A percentile compares a stretch with the other conserved stretches of the same genome.
phyloP scores from a whole-genome alignment of 768 basidiomycete genomes.

The Mycena vulgaris region DNA sequence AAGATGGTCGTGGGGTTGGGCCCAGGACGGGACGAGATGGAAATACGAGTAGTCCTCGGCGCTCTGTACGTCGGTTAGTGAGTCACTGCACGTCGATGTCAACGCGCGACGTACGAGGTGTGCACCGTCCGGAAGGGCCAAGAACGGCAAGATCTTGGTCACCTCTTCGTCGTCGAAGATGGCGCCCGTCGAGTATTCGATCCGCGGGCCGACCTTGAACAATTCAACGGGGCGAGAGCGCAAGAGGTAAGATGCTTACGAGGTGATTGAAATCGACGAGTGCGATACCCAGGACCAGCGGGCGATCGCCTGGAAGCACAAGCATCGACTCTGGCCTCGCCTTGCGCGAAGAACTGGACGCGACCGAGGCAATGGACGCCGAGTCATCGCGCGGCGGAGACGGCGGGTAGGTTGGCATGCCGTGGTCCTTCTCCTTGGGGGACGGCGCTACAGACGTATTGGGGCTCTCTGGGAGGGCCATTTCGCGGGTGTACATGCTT shows the following conservation, averaged over 20 bases:
- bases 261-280: conserved; percentile 97
- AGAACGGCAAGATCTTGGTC: conserved; percentile 89
- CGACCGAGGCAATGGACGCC: conserved; percentile 74
- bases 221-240: conserved; percentile 33
- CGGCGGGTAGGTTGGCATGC: conserved; percentile 74
- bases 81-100: conserved; percentile 24
- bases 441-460: conserved; percentile 68
- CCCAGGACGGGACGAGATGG: conserved; percentile 84
- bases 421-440: conserved; percentile 52
- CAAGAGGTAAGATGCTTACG: conserved; percentile 60
- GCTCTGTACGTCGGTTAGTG: conserved; percentile 68
- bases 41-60: conserved; percentile 98
- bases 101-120: conserved; percentile 77
- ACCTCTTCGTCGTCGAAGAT: conserved; percentile 91
- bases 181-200: conserved; percentile 86
- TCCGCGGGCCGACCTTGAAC: conserved; percentile 89
- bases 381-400: conserved; percentile 62
- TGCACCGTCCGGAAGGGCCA: conserved; percentile 97
- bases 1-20: conserved; percentile 88
- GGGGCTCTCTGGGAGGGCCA: conserved; percentile 61
- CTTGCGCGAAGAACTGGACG: conserved; percentile 78
- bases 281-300: conserved; percentile 87
- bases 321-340: conserved; percentile 86
- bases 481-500: conserved; percentile 63
- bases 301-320: conserved; percentile 69